Evolutionary conservation across 2,329 filamentous ascomycete genomes (phyloP).

Genomic region (Tolypocladium nubicola): DNA sequence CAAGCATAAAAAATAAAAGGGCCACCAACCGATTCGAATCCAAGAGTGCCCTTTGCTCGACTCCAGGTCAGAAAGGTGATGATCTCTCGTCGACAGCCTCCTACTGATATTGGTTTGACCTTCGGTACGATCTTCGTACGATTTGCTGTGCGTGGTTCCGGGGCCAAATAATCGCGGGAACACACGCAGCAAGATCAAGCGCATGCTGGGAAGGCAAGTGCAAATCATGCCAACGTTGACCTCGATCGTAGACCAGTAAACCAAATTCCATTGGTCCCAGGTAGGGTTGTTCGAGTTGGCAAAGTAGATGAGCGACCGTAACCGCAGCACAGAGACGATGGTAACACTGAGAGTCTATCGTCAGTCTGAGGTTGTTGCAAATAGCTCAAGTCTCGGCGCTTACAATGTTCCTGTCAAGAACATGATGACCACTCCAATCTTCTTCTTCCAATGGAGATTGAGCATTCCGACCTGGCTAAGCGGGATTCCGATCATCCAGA

Average conservation of each 20-base stretch:
- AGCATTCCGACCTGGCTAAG: constrained; percentile 26
- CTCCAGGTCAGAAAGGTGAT: not conserved
- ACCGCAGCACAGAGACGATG: not conserved
- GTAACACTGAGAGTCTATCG: not conserved
- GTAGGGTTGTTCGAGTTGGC: not conserved
- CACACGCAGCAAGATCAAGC: not conserved
- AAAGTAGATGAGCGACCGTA: not conserved
- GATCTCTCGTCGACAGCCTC: not conserved
- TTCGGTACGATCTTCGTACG: not conserved
- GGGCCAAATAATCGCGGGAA: not conserved
- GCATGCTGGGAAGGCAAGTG: not conserved
- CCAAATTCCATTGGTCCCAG: not conserved
- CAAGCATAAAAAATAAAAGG: not conserved
- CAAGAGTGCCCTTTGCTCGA: not conserved
- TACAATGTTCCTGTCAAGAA: constrained; percentile 29
- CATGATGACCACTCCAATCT: constrained; percentile 30
- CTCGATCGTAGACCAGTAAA: not conserved
- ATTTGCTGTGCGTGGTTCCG: not conserved
- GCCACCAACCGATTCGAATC: not conserved
- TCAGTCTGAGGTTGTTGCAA: not conserved
- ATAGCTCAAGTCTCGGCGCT: constrained; percentile 1
- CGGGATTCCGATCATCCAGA: constrained; percentile 35
- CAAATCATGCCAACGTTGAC: not conserved
- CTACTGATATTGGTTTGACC: not conserved
- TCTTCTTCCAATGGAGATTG: constrained; percentile 30